Evolutionary conservation across 1,284 basidiomycete species (phyloP), one percentile per base, ranked within the genome.

Genomic region (Tremellales sp.): DNA sequence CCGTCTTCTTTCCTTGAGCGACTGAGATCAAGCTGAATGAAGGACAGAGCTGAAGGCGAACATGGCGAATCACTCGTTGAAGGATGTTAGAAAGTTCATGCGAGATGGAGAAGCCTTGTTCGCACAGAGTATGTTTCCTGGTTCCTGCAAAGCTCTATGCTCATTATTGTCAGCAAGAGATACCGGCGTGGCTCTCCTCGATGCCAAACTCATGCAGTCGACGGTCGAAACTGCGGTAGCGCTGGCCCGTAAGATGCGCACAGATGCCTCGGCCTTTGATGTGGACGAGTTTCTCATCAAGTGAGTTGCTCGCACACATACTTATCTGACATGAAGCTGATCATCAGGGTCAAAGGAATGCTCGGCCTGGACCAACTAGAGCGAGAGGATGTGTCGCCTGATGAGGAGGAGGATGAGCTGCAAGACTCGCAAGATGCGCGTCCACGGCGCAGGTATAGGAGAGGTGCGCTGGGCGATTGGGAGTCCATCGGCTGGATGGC

Each of bases 181-280:
- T 47, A 61, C 67, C 3, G 61, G 55, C 2, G 50, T 64, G 3
- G 70, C 66, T 3, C 89, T 52, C 0, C 51, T 65, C n/a, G 70
- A 72, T 42, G 64, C 68, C 22, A 56, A 57, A 27, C 45, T 72
- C 4, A 51, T 72, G 41, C 48, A 43, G 13, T 61, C 61, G 1
- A 57, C 53, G 19, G 48, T 60, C 2, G 67, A 70, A 21, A 61
- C 62, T 24, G 61, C 64, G 0, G 48, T 62, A 40, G 54, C 49
- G 7, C 47, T 67, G 13, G 68, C 73, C 6, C 63, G 71, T 21
- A 64, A 66, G 48, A 58, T 74, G 43, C 73, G 73, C 54, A 63
- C 71, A 17, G 72, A 73, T 26, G 58, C 57, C 2, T 69, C 71
- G 39, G 64, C 69, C 17, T 78, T 77, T 54, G 75, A 78, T 46